Percentiles rank a stretch among this genome's conserved stretches.
Evolutionary conservation across 108 stramenopile genomes (phyloP).

Genomic region (Cyclotella baltica): DNA sequence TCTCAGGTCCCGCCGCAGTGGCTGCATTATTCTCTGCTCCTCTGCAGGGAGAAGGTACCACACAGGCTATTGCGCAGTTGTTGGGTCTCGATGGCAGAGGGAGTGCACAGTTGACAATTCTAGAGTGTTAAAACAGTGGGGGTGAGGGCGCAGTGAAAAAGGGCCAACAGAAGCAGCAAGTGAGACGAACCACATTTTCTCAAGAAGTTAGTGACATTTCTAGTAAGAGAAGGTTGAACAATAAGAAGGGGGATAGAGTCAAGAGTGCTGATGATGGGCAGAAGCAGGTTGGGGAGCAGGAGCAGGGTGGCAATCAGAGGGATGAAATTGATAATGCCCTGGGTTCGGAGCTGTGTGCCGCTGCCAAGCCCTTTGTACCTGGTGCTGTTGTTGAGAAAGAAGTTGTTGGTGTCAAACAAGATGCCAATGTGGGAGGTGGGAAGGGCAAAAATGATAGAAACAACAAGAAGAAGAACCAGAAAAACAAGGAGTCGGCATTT

Average conservation of each 20-base stretch:
- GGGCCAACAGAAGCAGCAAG: not conserved
- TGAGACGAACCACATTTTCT: not conserved
- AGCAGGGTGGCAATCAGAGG: too few relatives aligned
- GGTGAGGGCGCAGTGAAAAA: not conserved
- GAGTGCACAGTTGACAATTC: not conserved
- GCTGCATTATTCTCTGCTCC: not conserved
- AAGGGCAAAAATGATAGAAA: too few relatives aligned
- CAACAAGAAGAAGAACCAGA: too few relatives aligned
- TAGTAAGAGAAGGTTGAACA: not conserved
- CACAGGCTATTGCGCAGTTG: slow-evolving; percentile 14
- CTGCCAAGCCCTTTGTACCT: too few relatives aligned
- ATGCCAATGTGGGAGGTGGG: too few relatives aligned
- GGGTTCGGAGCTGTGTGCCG: too few relatives aligned
- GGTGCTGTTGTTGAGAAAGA: too few relatives aligned
- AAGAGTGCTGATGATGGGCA: not conserved
- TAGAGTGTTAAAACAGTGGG: not conserved
- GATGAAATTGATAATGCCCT: too few relatives aligned
- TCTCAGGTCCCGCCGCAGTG: not conserved
- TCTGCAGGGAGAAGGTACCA: slow-evolving; percentile 1
- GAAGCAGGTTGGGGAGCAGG: too few relatives aligned
- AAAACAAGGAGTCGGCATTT: not conserved
- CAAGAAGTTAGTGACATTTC: not conserved
- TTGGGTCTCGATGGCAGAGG: not conserved
- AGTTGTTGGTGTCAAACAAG: too few relatives aligned
- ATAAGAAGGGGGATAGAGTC: not conserved